Evolutionary conservation across 2,329 filamentous ascomycete species (phyloP).

Genomic region (Pyrenochaeta sp.): DNA sequence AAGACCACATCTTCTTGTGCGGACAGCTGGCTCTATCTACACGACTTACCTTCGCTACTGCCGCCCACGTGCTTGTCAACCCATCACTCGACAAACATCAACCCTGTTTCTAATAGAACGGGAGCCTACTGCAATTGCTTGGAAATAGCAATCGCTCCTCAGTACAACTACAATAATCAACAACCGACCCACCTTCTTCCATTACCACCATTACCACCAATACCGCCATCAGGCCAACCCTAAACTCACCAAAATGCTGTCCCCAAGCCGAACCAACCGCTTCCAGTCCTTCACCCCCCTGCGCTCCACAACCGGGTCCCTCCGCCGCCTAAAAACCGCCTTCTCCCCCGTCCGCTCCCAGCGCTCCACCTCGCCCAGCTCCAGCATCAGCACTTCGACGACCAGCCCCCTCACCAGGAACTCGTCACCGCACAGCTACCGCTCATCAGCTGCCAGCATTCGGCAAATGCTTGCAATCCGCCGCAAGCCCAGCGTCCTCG

Average conservation of each 20-base stretch:
- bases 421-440: conserved; percentile 38
- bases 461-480: conserved; percentile 43
- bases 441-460: conserved; percentile 35
- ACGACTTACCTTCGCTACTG: background rate
- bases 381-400: conserved; percentile 31
- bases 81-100: background rate
- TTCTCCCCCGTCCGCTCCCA: conserved; percentile 44
- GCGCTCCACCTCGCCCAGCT: conserved; percentile 37
- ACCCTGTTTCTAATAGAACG: background rate
- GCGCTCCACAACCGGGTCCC: conserved; percentile 38
- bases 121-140: conserved; percentile 11
- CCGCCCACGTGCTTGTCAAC: background rate
- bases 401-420: conserved; percentile 42
- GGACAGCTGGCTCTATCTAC: conserved; percentile 6
- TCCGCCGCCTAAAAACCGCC: conserved; percentile 46
- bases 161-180: conserved; percentile 9
- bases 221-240: conserved; percentile 11
- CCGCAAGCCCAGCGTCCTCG: conserved; percentile 44
- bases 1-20: background rate
- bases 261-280: conserved; percentile 47
- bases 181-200: background rate
- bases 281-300: conserved; percentile 48
- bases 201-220: background rate
- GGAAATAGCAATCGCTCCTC: conserved; percentile 9
- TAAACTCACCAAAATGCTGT: conserved; percentile 34